These are phyloP conservation scores for Neofusicoccum cordaticola DNA, from an alignment of 2,329 filamentous ascomycete species.

Conservation along the genomic window DNA sequence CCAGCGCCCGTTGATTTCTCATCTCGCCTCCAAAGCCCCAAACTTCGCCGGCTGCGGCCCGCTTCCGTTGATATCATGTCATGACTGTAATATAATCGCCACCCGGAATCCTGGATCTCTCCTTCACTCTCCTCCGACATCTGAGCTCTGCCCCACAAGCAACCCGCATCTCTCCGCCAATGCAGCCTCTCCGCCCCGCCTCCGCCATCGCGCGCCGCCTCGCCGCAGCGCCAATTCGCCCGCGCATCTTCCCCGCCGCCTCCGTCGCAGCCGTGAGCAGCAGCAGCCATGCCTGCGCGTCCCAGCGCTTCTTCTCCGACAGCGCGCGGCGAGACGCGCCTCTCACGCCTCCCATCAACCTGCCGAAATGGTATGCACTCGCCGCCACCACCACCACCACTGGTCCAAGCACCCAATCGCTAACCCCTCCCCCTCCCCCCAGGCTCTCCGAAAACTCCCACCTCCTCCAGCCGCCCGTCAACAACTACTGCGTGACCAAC, in stretches of 20 bases:
- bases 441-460: slow-evolving; percentile 93
- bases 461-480: slow-evolving; percentile 87
- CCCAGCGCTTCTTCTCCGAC: not conserved
- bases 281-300: not conserved
- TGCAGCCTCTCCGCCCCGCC: not conserved
- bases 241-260: not conserved
- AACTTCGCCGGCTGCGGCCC: not conserved
- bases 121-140: not conserved
- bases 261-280: not conserved
- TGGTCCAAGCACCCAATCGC: no score
- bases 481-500: slow-evolving; percentile 97
- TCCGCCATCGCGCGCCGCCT: not conserved
- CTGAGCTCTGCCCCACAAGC: not conserved
- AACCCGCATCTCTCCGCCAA: not conserved
- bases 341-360: slow-evolving; percentile 31
- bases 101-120: not conserved
- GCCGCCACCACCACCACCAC: not conserved
- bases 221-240: not conserved
- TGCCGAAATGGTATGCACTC: slow-evolving; percentile 40
- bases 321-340: not conserved
- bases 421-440: no score
- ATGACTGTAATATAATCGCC: not conserved
- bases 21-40: not conserved
- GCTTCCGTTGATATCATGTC: not conserved
- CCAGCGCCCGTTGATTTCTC: not conserved